Evolutionary conservation across 495 filamentous ascomycete species (phyloP), one percentile per base, ranked within the genome.

Genomic region (Tetracladium setigerum): DNA sequence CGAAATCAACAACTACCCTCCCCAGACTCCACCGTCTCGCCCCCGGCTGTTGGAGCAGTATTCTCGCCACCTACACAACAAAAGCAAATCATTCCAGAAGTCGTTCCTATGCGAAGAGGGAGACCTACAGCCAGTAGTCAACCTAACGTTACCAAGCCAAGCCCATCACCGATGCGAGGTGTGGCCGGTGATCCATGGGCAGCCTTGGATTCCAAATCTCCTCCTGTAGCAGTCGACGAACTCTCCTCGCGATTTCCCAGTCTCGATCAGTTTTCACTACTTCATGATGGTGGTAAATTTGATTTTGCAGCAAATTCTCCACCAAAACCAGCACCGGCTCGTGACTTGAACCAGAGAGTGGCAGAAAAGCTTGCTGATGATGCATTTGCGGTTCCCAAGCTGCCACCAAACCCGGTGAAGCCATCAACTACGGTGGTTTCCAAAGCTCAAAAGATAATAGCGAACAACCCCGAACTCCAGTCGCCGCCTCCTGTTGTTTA

Each of bases 61-160:
- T 83, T 84, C 49, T 73, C 81, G 22, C 81, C 84, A 32, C 71
- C 78, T 41, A 73, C 81, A 12, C 78, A 84, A 52, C 75, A 84
- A 54, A 78, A 82, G 31, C 77, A 83, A 49, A 66, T 74, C 7
- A 81, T 96, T 49, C 94, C 94, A 5, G 90, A 97, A 48, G 88
- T 98, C 52, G 83, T 83, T 47, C 92, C 92, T 6, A 97, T 97
- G 92, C 75, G 94, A 37, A 78, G 92, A 62, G 92, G 92, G 7
- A 78, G 92, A 44, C 86, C 89, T 7, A 74, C 80, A 5, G 82
- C 77, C 30, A 58, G 65, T 35, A 41, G 63, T 12, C 56, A 67
- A 15, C 57, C 59, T 1, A 61, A 65, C 39, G 55, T 53, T 31
- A 57, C 79, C 7, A 82, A 80, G 54, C 79, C 83, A 13, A 87